phyloP scores from a whole-genome alignment of 148 eudicot species.

The Amaranthus hypochondriacus region DNA sequence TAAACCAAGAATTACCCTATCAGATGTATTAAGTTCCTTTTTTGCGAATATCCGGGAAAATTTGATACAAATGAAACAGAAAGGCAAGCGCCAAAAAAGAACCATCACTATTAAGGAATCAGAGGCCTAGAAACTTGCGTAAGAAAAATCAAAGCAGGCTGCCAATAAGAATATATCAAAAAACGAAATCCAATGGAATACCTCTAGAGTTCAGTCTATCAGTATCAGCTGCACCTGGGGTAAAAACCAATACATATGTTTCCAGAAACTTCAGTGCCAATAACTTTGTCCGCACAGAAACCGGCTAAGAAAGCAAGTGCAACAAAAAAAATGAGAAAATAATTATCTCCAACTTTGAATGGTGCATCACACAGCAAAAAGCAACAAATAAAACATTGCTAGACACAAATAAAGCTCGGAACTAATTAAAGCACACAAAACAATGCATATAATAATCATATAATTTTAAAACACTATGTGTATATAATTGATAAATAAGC shows the following conservation, averaged over 20 bases:
- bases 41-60: not conserved
- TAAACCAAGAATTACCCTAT: not conserved
- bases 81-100: not conserved
- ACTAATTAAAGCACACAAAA: not conserved
- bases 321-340: slow-evolving; percentile 4
- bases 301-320: slow-evolving; percentile 40
- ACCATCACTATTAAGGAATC: not conserved
- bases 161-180: not conserved
- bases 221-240: slow-evolving; percentile 46
- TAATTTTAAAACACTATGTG: not conserved
- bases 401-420: not conserved
- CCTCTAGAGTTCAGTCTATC: slow-evolving; percentile 54
- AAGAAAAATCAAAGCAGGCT: slow-evolving; percentile 3
- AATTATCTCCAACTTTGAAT: not conserved
- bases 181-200: slow-evolving; percentile 23
- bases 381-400: not conserved
- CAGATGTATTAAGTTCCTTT: not conserved
- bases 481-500: not conserved
- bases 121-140: not conserved
- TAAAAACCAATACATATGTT: slow-evolving; percentile 57
- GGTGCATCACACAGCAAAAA: not conserved
- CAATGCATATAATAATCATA: not conserved
- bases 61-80: not conserved
- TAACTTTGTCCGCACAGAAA: slow-evolving; percentile 57
- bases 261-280: slow-evolving; percentile 84